A percentile compares a stretch with the other conserved stretches of the same genome.
Conservation (phyloP, 225 moss, liverwort and hornwort species). For the Lunularia cruciata region DNA sequence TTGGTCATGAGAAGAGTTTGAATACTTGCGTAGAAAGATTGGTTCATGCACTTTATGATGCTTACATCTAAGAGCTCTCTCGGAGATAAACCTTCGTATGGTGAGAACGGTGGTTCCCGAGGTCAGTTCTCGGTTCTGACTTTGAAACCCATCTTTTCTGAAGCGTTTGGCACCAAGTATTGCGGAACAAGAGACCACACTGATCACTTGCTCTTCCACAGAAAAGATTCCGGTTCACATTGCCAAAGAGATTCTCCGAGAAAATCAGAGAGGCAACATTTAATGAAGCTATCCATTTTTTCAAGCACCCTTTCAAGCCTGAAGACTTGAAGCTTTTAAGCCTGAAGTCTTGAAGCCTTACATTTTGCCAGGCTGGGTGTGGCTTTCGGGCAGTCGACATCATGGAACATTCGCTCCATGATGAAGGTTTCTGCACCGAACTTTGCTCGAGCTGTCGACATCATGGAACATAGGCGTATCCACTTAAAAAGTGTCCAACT, state of each 20-base stretch:
- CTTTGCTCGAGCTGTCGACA: too few species aligned
- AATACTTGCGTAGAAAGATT: too few species aligned
- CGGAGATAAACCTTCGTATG: background rate
- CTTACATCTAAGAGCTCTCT: too few species aligned
- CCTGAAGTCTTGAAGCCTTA: too few species aligned
- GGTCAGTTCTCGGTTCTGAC: background rate
- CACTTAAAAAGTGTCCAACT: too few species aligned
- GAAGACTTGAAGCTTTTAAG: background rate
- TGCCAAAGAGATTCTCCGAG: conserved; percentile 8
- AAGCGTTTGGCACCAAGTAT: background rate
- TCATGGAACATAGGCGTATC: too few species aligned
- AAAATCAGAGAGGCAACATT: conserved; percentile 14
- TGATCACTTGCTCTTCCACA: conserved; percentile 9
- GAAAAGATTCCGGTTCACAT: conserved; percentile 14
- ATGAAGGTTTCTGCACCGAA: too few species aligned
- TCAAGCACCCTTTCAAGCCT: conserved; percentile 12
- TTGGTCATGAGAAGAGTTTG: too few species aligned
- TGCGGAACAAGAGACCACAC: background rate
- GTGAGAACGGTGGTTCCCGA: too few species aligned
- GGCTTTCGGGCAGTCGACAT: too few species aligned
- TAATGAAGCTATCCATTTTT: conserved; percentile 1
- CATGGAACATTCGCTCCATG: too few species aligned
- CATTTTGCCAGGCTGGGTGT: too few species aligned
- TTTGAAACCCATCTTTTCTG: background rate
- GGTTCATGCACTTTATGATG: background rate